phyloP scores from a whole-genome alignment of 345 rosid species.

The Moringa oleifera region DNA sequence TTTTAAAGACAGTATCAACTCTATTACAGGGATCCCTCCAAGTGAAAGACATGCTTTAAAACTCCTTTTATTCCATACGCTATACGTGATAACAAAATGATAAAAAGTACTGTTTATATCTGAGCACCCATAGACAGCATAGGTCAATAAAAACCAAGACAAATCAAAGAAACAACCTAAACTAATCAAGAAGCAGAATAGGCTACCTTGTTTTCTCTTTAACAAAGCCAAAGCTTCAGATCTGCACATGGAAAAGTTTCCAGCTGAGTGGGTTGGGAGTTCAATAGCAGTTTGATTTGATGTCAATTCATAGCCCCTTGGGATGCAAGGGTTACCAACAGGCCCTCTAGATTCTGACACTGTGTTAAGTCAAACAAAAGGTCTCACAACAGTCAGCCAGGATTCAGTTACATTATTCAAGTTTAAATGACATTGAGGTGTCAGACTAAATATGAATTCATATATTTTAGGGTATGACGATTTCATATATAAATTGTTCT shows the following conservation, averaged over 20 bases:
- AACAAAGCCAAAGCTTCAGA: conserved; percentile 31
- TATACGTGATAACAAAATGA: not conserved
- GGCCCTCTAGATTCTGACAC: conserved; percentile 17
- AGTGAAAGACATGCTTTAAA: not conserved
- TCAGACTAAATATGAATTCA: not conserved
- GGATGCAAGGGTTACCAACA: conserved; percentile 32
- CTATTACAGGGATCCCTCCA: not conserved
- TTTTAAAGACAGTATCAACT: not conserved
- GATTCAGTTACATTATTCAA: conserved; percentile 5
- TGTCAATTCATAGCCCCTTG: conserved; percentile 29
- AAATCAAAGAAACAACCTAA: not conserved
- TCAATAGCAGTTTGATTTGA: conserved; percentile 13
- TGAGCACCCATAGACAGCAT: not conserved
- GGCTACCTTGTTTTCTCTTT: conserved; percentile 29
- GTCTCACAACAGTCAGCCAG: not conserved
- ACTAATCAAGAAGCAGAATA: not conserved
- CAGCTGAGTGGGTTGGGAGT: conserved; percentile 26
- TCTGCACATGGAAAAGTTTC: conserved; percentile 43
- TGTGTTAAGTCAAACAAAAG: conserved; percentile 4
- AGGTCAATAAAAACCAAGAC: not conserved
- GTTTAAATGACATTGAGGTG: not conserved
- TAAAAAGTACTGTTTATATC: not conserved
- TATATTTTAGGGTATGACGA: too few relatives aligned
- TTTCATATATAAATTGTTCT: not conserved
- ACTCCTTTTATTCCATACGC: not conserved